Percentiles rank a stretch among this genome's conserved stretches.
Evolutionary conservation across 495 filamentous ascomycete species (phyloP).

Genomic region (Paragyromitra xinjiangensis): DNA sequence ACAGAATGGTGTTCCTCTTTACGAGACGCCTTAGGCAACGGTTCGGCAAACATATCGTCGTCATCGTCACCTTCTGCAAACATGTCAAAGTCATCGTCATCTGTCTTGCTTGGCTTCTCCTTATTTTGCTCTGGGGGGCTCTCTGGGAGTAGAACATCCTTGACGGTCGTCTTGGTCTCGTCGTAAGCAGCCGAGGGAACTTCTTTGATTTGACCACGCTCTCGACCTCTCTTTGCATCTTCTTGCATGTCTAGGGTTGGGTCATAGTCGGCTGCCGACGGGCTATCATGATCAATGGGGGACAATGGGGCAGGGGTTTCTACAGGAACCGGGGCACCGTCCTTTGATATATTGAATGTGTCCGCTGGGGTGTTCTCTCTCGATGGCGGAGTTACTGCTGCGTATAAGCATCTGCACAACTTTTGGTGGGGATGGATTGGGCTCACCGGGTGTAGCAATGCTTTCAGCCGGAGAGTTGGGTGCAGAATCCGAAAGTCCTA

Average conservation of each 20-base stretch:
- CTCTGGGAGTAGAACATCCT: slow-evolving; percentile 66
- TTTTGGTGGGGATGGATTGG: background rate
- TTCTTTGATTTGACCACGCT: slow-evolving; percentile 65
- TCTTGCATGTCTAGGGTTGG: slow-evolving; percentile 92
- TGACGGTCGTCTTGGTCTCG: slow-evolving; percentile 67
- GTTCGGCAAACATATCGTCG: slow-evolving; percentile 85
- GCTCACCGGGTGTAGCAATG: slow-evolving; percentile 56
- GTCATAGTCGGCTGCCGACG: slow-evolving; percentile 95
- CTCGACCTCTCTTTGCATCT: slow-evolving; percentile 76
- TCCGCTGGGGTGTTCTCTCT: slow-evolving; percentile 65
- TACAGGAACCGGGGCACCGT: slow-evolving; percentile 73
- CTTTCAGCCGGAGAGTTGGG: slow-evolving; percentile 62
- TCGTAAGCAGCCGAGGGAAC: slow-evolving; percentile 69
- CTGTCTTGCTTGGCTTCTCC: slow-evolving; percentile 63
- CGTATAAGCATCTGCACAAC: slow-evolving; percentile 28
- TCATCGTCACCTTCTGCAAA: slow-evolving; percentile 90
- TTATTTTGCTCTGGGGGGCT: slow-evolving; percentile 60
- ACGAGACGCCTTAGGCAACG: slow-evolving; percentile 62
- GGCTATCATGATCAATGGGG: slow-evolving; percentile 73
- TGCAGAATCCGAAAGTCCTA: slow-evolving; percentile 70
- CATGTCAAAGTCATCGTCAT: slow-evolving; percentile 86
- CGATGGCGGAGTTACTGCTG: slow-evolving; percentile 52
- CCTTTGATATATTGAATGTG: slow-evolving; percentile 64
- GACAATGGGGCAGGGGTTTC: slow-evolving; percentile 60
- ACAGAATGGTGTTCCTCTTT: slow-evolving; percentile 55